These are phyloP conservation scores for Tolypocladium tundrense DNA, from an alignment of 2,329 filamentous ascomycete genomes.

Conservation along the genomic window DNA sequence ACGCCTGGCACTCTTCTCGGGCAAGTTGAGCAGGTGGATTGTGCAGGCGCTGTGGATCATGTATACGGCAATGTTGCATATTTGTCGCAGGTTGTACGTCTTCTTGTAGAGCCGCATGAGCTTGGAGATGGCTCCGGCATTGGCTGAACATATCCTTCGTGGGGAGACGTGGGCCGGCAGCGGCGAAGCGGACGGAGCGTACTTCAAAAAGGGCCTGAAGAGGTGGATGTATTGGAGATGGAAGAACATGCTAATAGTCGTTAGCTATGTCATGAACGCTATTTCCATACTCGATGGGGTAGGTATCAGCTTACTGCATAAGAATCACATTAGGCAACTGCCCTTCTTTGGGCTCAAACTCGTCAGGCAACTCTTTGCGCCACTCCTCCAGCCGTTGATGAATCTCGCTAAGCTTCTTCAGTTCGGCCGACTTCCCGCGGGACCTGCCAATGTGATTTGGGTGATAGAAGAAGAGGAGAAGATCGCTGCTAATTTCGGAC, in stretches of 20 bases:
- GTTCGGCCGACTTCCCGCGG: conserved; percentile 67
- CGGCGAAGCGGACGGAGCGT: conserved; percentile 69
- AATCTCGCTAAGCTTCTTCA: conserved; percentile 87
- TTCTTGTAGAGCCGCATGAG: conserved; percentile 92
- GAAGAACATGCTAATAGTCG: conserved; percentile 74
- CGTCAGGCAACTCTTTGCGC: conserved; percentile 72
- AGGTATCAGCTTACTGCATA: conserved; percentile 60
- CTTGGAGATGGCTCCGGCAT: conserved; percentile 83
- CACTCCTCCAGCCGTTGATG: conserved; percentile 85
- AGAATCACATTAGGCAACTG: conserved; percentile 73
- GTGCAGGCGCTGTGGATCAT: conserved; percentile 91
- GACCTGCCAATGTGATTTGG: conserved; percentile 55
- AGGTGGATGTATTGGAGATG: conserved; percentile 92
- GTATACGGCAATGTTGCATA: conserved; percentile 94
- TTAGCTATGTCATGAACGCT: conserved; percentile 9
- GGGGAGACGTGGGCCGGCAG: conserved; percentile 82
- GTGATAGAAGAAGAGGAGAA: conserved; percentile 86
- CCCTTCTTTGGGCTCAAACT: conserved; percentile 82
- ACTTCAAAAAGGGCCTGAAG: conserved; percentile 91
- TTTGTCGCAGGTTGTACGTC: conserved; percentile 80
- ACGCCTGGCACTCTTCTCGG: conserved; percentile 79
- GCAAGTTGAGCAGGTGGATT: conserved; percentile 85
- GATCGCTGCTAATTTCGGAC: conserved; percentile 87
- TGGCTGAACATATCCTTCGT: conserved; percentile 80
- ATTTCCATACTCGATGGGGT: neutral